These are phyloP conservation scores for Penicillium sp. DNA, from an alignment of 2,329 filamentous ascomycete species.

Conservation along the genomic window DNA sequence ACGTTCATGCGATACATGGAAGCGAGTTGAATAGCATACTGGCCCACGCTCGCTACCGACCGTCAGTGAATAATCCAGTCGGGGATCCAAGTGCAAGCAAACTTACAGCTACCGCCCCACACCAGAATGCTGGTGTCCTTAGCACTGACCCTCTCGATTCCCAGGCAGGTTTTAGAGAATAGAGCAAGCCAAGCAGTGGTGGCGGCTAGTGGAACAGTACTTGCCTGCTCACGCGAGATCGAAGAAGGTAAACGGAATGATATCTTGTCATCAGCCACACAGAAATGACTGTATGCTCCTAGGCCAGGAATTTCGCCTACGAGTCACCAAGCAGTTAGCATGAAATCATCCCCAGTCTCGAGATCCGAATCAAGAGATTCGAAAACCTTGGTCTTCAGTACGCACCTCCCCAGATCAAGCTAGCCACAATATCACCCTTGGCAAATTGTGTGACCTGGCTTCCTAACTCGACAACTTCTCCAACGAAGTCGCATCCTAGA, in stretches of 20 bases:
- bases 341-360: background rate
- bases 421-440: conserved; percentile 41
- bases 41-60: conserved; percentile 44
- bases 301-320: conserved; percentile 24
- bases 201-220: conserved; percentile 47
- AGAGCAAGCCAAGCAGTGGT: conserved; percentile 44
- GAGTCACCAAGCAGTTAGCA: background rate
- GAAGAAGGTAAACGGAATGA: conserved; percentile 44
- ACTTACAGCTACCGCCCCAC: conserved; percentile 52
- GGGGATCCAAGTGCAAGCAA: background rate
- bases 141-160: conserved; percentile 31
- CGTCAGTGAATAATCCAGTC: background rate
- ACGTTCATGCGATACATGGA: conserved; percentile 37
- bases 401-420: conserved; percentile 39
- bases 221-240: conserved; percentile 38
- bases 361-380: background rate
- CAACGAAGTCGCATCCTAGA: conserved; percentile 40
- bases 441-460: conserved; percentile 32
- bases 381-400: background rate
- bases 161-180: conserved; percentile 45
- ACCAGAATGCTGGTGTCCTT: conserved; percentile 40
- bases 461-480: conserved; percentile 39
- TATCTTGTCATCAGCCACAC: conserved; percentile 47
- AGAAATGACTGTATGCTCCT: conserved; percentile 47
- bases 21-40: conserved; percentile 46